Evolutionary conservation across 352 stramenopile species (phyloP).

Genomic region (Globisporangium radiosum): DNA sequence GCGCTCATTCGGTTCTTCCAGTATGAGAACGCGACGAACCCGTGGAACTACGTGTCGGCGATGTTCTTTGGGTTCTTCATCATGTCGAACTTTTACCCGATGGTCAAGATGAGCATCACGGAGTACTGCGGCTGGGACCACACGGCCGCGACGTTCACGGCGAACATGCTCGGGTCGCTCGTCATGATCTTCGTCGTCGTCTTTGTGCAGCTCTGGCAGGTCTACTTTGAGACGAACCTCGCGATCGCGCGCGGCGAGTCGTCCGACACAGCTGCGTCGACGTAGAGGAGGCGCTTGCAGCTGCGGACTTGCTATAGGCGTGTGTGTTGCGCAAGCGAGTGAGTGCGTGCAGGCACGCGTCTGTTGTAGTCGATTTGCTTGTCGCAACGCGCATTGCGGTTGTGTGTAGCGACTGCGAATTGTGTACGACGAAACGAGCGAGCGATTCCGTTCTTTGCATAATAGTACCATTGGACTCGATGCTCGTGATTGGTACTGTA

Average conservation of each 20-base stretch:
- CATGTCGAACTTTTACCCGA: constrained; percentile 83
- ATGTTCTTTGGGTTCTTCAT: constrained; percentile 88
- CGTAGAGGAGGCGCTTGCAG: no score
- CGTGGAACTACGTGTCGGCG: constrained; percentile 86
- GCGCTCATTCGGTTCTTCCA: constrained; percentile 83
- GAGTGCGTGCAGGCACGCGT: no score
- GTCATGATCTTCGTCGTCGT: constrained; percentile 80
- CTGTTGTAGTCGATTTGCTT: no score
- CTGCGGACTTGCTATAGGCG: no score
- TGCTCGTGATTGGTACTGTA: no score
- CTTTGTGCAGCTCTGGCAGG: constrained; percentile 86
- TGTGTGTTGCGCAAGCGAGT: no score
- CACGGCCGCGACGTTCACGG: constrained; percentile 74
- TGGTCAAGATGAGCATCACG: constrained; percentile 90
- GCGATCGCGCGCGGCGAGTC: constrained; percentile 39
- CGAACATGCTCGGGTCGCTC: constrained; percentile 80
- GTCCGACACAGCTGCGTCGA: neutral
- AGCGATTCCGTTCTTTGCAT: no score
- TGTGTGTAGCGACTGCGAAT: no score
- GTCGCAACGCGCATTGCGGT: no score
- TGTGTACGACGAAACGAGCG: no score
- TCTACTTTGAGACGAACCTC: constrained; percentile 77
- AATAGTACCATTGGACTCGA: no score
- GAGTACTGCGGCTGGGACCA: constrained; percentile 88
- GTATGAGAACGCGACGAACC: constrained; percentile 85